Evolutionary conservation across 2,329 filamentous ascomycete genomes (phyloP).

Genomic region (Fusarium lyarnte): DNA sequence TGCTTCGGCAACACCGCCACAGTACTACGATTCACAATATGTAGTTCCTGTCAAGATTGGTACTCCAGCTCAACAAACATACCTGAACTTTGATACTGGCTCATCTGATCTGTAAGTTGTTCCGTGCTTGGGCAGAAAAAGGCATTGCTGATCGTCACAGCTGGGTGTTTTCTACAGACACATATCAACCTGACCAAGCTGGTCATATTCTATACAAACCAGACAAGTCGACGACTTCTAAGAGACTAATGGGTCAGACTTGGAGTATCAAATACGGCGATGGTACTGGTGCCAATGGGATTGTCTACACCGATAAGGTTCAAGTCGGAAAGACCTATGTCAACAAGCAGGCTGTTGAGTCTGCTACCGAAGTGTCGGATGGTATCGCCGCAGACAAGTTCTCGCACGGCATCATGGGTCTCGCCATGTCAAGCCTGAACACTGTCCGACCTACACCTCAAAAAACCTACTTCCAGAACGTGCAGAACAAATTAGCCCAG

Average conservation of each 20-base stretch:
- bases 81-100: constrained; percentile 75
- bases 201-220: constrained; percentile 69
- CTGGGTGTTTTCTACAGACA: constrained; percentile 74
- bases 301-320: constrained; percentile 73
- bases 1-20: constrained; percentile 42
- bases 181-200: constrained; percentile 55
- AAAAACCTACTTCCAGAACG: constrained; percentile 51
- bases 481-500: constrained; percentile 40
- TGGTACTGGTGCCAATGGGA: constrained; percentile 68
- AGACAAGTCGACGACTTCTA: constrained; percentile 52
- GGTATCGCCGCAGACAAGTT: constrained; percentile 49
- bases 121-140: fast-evolving
- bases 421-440: constrained; percentile 47
- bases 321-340: constrained; percentile 68
- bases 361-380: constrained; percentile 66
- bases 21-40: constrained; percentile 63
- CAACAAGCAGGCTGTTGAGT: constrained; percentile 70
- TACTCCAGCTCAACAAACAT: constrained; percentile 63
- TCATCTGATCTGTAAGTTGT: constrained; percentile 58
- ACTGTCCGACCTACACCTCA: constrained; percentile 47
- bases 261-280: constrained; percentile 75
- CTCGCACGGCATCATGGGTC: constrained; percentile 50
- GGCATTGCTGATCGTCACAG: constrained; percentile 50
- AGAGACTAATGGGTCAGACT: constrained; percentile 51
- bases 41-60: constrained; percentile 72